phyloP scores from a whole-genome alignment of 768 basidiomycete species.

The Tremella fuciformis region DNA sequence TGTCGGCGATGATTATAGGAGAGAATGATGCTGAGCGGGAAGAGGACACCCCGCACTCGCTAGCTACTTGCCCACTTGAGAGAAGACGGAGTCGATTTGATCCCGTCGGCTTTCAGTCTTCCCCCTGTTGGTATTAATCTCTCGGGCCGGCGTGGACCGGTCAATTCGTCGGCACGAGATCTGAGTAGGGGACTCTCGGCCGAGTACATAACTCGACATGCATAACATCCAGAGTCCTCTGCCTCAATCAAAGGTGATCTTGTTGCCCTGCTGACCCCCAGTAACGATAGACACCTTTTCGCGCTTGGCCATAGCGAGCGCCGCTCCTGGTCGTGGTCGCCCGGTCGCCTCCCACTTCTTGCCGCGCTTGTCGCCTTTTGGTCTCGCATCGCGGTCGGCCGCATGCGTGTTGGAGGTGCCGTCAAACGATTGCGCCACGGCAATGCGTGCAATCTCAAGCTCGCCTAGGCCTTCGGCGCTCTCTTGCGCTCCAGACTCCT shows the following conservation, averaged over 20 bases:
- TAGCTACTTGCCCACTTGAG: too few species aligned
- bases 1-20: too few species aligned
- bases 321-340: constrained; percentile 54
- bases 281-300: constrained; percentile 54
- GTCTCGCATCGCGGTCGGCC: constrained; percentile 7
- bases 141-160: too few species aligned
- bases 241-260: constrained; percentile 54
- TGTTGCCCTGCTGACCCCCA: constrained; percentile 48
- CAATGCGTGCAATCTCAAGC: background rate
- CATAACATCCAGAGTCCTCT: background rate
- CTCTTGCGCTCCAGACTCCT: background rate
- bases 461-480: background rate
- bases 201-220: too few species aligned
- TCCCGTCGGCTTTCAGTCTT: too few species aligned
- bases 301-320: constrained; percentile 54
- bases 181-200: too few species aligned
- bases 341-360: constrained; percentile 52
- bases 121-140: too few species aligned
- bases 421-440: background rate
- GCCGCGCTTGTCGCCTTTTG: constrained; percentile 39
- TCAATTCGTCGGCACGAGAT: too few species aligned
- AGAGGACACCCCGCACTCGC: too few species aligned
- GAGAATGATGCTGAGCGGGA: too few species aligned
- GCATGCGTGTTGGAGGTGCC: background rate
- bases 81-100: too few species aligned